A percentile compares a stretch with the other conserved stretches of the same genome.
Conservation (phyloP, 2,329 filamentous ascomycete species). For the Escovopsis sp. region DNA sequence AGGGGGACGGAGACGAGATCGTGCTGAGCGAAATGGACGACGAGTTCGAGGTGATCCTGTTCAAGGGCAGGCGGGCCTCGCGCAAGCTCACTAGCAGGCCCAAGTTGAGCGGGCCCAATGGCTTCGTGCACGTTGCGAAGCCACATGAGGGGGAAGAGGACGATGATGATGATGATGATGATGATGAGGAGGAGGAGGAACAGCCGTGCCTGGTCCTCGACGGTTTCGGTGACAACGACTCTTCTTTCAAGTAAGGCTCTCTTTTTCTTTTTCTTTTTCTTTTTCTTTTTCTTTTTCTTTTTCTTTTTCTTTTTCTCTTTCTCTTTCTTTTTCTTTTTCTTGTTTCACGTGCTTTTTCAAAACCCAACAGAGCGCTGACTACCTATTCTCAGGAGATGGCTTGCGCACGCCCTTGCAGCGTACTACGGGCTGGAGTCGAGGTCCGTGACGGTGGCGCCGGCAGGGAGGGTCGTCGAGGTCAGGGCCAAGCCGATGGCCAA, state of each 20-base stretch:
- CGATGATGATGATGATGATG: constrained; percentile 12
- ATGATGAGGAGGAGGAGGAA: constrained; percentile 28
- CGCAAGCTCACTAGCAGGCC: too few relatives aligned
- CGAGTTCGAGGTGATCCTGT: too few relatives aligned
- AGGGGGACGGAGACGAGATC: too few relatives aligned
- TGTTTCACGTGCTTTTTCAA: too few relatives aligned
- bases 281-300: too few relatives aligned
- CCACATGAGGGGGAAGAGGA: constrained; percentile 1
- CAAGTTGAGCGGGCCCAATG: too few relatives aligned
- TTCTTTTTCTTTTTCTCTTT: too few relatives aligned
- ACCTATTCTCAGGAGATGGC: constrained; percentile 52
- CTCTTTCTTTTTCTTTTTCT: background rate
- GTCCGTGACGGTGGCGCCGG: constrained; percentile 60
- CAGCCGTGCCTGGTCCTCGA: constrained; percentile 63
- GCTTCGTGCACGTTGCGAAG: background rate
- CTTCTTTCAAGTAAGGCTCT: constrained; percentile 73
- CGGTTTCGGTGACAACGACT: constrained; percentile 58
- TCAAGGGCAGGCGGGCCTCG: too few relatives aligned
- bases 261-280: background rate
- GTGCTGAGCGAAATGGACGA: too few relatives aligned
- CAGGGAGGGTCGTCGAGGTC: constrained; percentile 69
- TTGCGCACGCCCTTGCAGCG: constrained; percentile 79
- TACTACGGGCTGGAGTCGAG: constrained; percentile 85
- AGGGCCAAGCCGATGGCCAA: constrained; percentile 43
- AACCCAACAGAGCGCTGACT: too few relatives aligned